A percentile compares a stretch with the other conserved stretches of the same genome.
Evolutionary conservation across 2,329 filamentous ascomycete species (phyloP).

Genomic region (Pseudogymnoascus sp.): DNA sequence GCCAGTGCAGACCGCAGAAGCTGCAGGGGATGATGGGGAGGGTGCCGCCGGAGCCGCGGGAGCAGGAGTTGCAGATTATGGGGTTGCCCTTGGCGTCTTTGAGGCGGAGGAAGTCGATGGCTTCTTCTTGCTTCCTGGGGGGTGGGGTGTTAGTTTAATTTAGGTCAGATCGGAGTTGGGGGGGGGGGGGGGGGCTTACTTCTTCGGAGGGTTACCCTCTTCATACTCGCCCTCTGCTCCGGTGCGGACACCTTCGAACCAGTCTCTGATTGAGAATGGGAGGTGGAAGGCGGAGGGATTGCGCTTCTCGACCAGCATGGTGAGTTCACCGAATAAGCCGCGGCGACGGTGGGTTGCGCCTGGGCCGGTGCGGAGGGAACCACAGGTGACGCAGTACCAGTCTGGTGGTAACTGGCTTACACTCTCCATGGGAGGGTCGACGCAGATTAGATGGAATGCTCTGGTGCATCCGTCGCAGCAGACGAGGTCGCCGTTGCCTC

Average conservation of each 20-base stretch:
- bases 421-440: conserved; percentile 61
- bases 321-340: conserved; percentile 53
- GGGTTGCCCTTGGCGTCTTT: conserved; percentile 64
- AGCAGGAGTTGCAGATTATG: conserved; percentile 71
- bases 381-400: conserved; percentile 76
- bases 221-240: conserved; percentile 74
- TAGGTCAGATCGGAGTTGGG: not conserved
- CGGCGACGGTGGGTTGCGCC: conserved; percentile 35
- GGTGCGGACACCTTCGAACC: conserved; percentile 72
- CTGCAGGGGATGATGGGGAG: conserved; percentile 75
- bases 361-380: not conserved
- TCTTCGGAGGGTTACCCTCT: conserved; percentile 45
- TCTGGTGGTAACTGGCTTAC: conserved; percentile 56
- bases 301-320: conserved; percentile 56
- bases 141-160: not conserved
- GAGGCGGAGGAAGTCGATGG: conserved; percentile 58
- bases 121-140: conserved; percentile 46
- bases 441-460: conserved; percentile 83
- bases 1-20: conserved; percentile 74
- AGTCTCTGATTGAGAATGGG: conserved; percentile 60
- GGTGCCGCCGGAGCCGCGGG: conserved; percentile 48
- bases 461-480: conserved; percentile 90
- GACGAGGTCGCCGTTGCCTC: conserved; percentile 72
- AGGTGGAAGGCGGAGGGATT: conserved; percentile 67
- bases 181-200: conserved; percentile 41